Conservation (phyloP, 495 filamentous ascomycete species). For the Lasiosphaeriaceae sp. region DNA sequence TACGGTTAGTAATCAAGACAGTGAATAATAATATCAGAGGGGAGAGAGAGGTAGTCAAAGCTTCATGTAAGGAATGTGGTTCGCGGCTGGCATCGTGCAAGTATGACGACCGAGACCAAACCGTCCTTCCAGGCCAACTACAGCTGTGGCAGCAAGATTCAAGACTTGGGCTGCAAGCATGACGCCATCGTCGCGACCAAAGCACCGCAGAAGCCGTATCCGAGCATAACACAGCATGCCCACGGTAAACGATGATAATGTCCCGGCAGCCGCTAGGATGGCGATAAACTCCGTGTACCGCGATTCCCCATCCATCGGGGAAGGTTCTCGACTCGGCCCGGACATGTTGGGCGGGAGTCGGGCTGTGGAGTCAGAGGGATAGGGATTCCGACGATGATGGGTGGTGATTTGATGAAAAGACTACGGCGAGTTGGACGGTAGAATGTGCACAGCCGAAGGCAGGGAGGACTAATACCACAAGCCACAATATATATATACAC, state of each 20-base stretch:
- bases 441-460: too few relatives aligned
- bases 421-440: too few relatives aligned
- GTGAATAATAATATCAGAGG: too few relatives aligned
- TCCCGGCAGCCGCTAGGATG: constrained; percentile 6
- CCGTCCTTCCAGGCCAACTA: neutral
- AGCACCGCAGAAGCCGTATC: constrained; percentile 4
- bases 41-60: neutral
- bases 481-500: too few relatives aligned
- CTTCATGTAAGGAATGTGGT: neutral
- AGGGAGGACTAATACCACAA: too few relatives aligned
- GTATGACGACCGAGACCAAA: constrained; percentile 33
- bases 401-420: too few relatives aligned
- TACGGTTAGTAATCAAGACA: too few relatives aligned
- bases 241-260: constrained; percentile 2
- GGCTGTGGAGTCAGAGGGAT: too few relatives aligned
- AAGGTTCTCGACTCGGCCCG: too few relatives aligned
- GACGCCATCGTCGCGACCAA: constrained; percentile 11
- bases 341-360: too few relatives aligned
- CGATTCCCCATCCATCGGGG: constrained; percentile 11
- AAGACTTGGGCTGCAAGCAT: constrained; percentile 10
- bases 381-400: too few relatives aligned
- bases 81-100: constrained; percentile 22
- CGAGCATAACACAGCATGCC: constrained; percentile 9
- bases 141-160: neutral
- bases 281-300: constrained; percentile 3